phyloP scores from a whole-genome alignment of 1,139 yeast genomes.

The Taphrina pruni region DNA sequence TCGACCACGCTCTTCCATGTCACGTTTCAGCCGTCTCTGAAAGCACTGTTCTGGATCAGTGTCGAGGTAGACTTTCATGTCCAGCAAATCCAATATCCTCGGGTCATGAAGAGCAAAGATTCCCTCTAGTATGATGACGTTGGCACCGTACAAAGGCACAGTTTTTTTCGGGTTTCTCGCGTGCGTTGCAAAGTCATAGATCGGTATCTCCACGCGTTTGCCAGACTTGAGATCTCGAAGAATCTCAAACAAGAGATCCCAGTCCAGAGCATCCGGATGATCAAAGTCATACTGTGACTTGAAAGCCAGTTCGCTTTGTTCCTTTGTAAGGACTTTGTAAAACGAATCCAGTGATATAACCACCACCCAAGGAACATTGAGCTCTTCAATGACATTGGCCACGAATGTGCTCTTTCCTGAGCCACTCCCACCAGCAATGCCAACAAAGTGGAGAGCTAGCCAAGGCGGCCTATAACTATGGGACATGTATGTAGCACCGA shows the following conservation, averaged over 20 bases:
- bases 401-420: slow-evolving; percentile 96
- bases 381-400: slow-evolving; percentile 73
- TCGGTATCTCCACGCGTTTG: slow-evolving; percentile 73
- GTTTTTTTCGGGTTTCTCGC: slow-evolving; percentile 62
- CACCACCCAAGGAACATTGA: slow-evolving; percentile 92
- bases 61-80: slow-evolving; percentile 80
- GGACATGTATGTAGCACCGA: background rate
- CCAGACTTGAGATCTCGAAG: slow-evolving; percentile 65
- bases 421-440: slow-evolving; percentile 93
- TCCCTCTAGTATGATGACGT: slow-evolving; percentile 90
- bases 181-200: slow-evolving; percentile 80
- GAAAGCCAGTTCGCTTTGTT: slow-evolving; percentile 69
- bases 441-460: slow-evolving; percentile 94
- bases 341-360: slow-evolving; percentile 88
- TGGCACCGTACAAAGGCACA: slow-evolving; percentile 85
- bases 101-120: slow-evolving; percentile 80
- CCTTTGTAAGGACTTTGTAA: slow-evolving; percentile 72
- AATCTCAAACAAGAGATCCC: slow-evolving; percentile 64
- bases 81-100: slow-evolving; percentile 75
- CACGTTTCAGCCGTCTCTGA: slow-evolving; percentile 84
- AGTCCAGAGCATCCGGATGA: slow-evolving; percentile 78
- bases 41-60: slow-evolving; percentile 92
- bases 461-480: slow-evolving; percentile 69
- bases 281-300: slow-evolving; percentile 79
- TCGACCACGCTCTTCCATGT: slow-evolving; percentile 75